Base-by-base conservation (phyloP, 179 eudicot genomes). In the Gypsophila paniculata region DNA sequence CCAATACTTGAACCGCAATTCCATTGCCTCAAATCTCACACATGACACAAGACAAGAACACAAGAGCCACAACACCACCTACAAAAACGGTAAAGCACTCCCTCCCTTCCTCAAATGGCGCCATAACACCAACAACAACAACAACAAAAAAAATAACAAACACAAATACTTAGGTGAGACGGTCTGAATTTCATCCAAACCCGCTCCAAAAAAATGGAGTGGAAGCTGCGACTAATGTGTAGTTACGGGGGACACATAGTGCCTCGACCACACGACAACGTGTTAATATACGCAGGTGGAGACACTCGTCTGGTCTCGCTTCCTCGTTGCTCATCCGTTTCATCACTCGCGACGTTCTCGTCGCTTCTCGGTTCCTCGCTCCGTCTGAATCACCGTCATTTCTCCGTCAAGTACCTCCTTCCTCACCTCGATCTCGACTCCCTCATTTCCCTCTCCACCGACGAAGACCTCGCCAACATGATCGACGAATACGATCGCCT, bases 371-470 rank as follows among this genome's bases (percentile, higher is more conserved):
- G 4, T 8, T 0, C 21, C 59, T n/a, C 59, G 9, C 59, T 54
- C 22, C 59, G 9, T 23, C 0, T 54, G 15, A 15, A 46, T 15
- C 52, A 42, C 46, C 46, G 6, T 8, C 8, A 42, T 6, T 8
- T 4, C 59, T n/a, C 59, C 59, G 78, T 89, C 55, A 90, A 87
- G 71, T 92, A 92, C 84, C 96, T 86, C 80, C 91, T 92, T 65
- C 96, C 96, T 0, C 44, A 80, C 69, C 92, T 88, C 55, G 98
- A 90, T 70, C 87, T 92, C 4, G 98, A 92, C 65, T 83, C 98
- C 21, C 78, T 92, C 71, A 79, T 92, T 67, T 90, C 98, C 29
- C 74, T 92, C 71, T 51, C 93, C 34, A 73, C 86, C 67, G 92
- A 90, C 25, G 98, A 92, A 51, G 96, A 92, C 68, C 81, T 92